Evolutionary conservation across 2,329 filamentous ascomycete genomes (phyloP).

Genomic region (Apiospora marii): DNA sequence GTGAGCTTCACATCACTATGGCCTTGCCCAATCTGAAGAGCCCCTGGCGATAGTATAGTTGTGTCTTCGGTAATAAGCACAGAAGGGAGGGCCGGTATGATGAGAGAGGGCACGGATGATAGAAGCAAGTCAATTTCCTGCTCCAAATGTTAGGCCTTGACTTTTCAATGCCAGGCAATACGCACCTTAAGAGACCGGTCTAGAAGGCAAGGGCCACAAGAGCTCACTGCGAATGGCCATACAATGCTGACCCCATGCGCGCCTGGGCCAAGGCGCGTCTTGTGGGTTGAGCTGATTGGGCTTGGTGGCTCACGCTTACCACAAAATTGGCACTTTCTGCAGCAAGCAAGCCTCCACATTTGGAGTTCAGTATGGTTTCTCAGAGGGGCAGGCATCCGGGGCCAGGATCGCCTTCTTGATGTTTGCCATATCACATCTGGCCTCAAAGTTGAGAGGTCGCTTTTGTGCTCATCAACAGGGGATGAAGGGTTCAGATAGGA

Average conservation of each 20-base stretch:
- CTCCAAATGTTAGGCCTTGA: constrained; percentile 27
- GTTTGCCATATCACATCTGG: constrained; percentile 75
- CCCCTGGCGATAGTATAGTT: constrained; percentile 64
- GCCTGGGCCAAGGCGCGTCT: constrained; percentile 62
- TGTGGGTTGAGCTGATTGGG: constrained; percentile 43
- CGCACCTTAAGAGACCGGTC: constrained; percentile 70
- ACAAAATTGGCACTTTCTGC: constrained; percentile 73
- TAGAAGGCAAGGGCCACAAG: constrained; percentile 72
- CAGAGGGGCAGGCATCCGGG: constrained; percentile 74
- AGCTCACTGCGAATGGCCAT: constrained; percentile 74
- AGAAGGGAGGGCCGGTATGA: constrained; percentile 75
- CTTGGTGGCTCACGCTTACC: constrained; percentile 46
- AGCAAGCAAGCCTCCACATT: constrained; percentile 78
- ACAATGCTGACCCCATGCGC: constrained; percentile 66
- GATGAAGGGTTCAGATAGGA: constrained; percentile 61
- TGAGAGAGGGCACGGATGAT: constrained; percentile 65
- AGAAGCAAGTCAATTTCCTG: constrained; percentile 77
- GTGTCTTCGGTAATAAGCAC: constrained; percentile 69
- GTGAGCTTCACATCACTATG: constrained; percentile 59
- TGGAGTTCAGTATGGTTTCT: constrained; percentile 71
- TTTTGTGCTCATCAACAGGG: constrained; percentile 3
- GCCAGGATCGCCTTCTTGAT: constrained; percentile 71
- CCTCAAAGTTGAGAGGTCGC: constrained; percentile 45
- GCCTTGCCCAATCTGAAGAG: constrained; percentile 60
- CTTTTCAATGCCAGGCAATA: constrained; percentile 22